Percentiles rank a stretch among this genome's conserved stretches.
phyloP scores from a whole-genome alignment of 441 rosid species.

The Bruguiera hainesii region DNA sequence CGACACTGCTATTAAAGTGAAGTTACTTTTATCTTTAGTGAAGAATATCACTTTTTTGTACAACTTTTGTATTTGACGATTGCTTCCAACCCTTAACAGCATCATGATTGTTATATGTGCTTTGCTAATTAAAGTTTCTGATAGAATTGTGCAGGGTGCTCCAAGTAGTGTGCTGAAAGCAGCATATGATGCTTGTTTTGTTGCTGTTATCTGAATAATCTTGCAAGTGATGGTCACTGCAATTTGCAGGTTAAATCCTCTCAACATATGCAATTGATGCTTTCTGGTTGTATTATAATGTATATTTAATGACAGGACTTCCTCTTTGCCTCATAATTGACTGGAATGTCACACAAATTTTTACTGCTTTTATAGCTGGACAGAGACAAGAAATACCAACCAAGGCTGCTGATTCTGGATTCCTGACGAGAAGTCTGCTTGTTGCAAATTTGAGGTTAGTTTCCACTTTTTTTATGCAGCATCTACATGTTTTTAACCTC shows the following conservation, averaged over 20 bases:
- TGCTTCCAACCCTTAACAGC: slow-evolving; percentile 10
- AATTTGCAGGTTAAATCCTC: slow-evolving; percentile 77
- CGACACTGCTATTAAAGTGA: slow-evolving; percentile 93
- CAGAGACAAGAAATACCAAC: slow-evolving; percentile 69
- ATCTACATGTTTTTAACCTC: not conserved
- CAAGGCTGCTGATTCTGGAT: slow-evolving; percentile 79
- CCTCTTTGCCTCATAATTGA: slow-evolving; percentile 30
- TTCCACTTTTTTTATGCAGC: not conserved
- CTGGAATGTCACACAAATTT: slow-evolving; percentile 92
- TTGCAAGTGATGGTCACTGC: slow-evolving; percentile 89
- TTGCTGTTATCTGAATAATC: slow-evolving; percentile 61
- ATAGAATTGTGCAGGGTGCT: slow-evolving; percentile 67
- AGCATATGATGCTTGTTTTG: slow-evolving; percentile 69
- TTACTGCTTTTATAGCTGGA: slow-evolving; percentile 76
- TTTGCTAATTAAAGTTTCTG: slow-evolving; percentile 46
- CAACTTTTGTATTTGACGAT: slow-evolving; percentile 3
- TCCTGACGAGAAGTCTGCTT: slow-evolving; percentile 83
- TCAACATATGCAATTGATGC: not conserved
- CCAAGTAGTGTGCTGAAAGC: slow-evolving; percentile 68
- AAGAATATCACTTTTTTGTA: slow-evolving; percentile 13
- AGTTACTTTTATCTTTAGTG: slow-evolving; percentile 30
- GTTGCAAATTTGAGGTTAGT: slow-evolving; percentile 87
- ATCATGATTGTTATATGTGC: slow-evolving; percentile 27
- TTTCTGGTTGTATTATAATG: slow-evolving; percentile 13
- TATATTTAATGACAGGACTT: slow-evolving; percentile 24